Conservation (phyloP, 805 yeast species). For the Limtongozyma cylindracea region DNA sequence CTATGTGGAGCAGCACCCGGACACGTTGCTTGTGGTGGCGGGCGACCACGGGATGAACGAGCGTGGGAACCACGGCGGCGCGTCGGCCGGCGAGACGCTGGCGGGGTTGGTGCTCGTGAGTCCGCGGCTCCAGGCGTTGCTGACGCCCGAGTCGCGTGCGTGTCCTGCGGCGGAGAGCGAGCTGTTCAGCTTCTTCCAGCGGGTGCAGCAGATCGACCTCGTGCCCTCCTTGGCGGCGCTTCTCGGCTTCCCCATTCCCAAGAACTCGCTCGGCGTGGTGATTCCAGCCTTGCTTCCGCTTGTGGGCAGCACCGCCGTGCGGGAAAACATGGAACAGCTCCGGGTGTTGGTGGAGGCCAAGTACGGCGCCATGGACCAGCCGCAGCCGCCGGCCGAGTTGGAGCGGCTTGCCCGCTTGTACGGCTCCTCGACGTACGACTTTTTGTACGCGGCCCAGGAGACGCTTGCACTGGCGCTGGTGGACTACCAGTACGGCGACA, state of each 20-base stretch:
- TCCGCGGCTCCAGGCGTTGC: constrained; percentile 17
- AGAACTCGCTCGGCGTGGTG: constrained; percentile 49
- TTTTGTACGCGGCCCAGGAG: constrained; percentile 21
- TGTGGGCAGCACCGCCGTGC: constrained; percentile 20
- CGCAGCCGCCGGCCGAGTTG: too few species aligned
- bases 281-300: constrained; percentile 26
- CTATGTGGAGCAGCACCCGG: constrained; percentile 2
- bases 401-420: too few species aligned
- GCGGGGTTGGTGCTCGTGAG: constrained; percentile 59
- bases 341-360: constrained; percentile 18
- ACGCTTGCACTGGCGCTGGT: constrained; percentile 36
- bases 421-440: constrained; percentile 5
- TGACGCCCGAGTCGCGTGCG: constrained; percentile 1
- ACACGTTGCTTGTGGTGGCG: constrained; percentile 47
- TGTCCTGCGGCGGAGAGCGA: constrained; percentile 14
- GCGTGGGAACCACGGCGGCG: constrained; percentile 91
- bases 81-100: constrained; percentile 76
- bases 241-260: constrained; percentile 42
- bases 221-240: constrained; percentile 45
- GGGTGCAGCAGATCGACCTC: constrained; percentile 41
- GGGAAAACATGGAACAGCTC: constrained; percentile 34
- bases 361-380: constrained; percentile 3
- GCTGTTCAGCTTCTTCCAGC: constrained; percentile 24
- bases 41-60: constrained; percentile 98
- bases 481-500: constrained; percentile 33